A percentile compares a stretch with the other conserved stretches of the same genome.
phyloP scores from a whole-genome alignment of 2,329 filamentous ascomycete species.

The Trichoderma koningii region DNA sequence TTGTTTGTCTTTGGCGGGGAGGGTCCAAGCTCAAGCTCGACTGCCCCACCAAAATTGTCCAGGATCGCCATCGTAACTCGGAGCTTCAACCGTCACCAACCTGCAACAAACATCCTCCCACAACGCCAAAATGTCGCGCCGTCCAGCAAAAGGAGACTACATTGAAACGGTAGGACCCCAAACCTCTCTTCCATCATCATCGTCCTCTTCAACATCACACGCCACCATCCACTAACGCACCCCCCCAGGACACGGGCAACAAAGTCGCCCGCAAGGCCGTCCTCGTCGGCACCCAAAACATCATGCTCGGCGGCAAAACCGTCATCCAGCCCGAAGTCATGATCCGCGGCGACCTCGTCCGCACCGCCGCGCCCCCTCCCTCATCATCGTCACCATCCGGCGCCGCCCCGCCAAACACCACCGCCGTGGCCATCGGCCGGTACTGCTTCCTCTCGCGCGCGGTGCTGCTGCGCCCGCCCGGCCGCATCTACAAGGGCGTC shows the following conservation, averaged over 20 bases:
- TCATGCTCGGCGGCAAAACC: constrained; percentile 93
- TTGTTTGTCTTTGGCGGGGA: neutral
- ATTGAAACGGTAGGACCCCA: constrained; percentile 81
- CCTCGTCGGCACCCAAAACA: constrained; percentile 94
- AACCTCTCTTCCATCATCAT: neutral
- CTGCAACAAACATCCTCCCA: neutral
- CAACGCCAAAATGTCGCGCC: constrained; percentile 68
- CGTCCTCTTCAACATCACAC: neutral
- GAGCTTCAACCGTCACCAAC: neutral
- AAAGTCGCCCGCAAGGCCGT: constrained; percentile 92
- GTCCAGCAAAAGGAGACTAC: constrained; percentile 84
- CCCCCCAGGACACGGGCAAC: constrained; percentile 84
- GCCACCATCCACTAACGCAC: neutral
- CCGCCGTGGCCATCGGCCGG: constrained; percentile 82
- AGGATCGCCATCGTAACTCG: neutral
- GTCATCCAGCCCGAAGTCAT: constrained; percentile 95
- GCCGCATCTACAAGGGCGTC: constrained; percentile 74
- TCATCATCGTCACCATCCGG: constrained; percentile 33
- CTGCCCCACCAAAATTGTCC: constrained; percentile 1
- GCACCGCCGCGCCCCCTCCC: constrained; percentile 50
- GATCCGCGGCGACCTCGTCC: constrained; percentile 85
- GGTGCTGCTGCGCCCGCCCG: constrained; percentile 78
- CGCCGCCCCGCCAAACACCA: constrained; percentile 53
- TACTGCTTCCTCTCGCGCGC: constrained; percentile 86
- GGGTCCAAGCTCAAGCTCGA: constrained; percentile 24